phyloP scores from a whole-genome alignment of 73 alveolate genomes.

The Stentor coeruleus region DNA sequence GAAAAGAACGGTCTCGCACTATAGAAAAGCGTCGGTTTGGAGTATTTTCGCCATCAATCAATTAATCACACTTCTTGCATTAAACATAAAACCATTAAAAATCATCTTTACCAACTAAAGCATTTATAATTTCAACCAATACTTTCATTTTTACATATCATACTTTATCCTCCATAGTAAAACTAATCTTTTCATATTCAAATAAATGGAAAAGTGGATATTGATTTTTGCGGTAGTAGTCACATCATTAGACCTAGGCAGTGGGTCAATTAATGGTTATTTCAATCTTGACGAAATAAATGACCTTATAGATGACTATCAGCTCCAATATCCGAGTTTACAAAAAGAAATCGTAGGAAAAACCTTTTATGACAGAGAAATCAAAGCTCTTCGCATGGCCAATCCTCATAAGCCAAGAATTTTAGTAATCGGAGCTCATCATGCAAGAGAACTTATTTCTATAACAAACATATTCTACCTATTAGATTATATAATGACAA shows the following conservation, averaged over 20 bases:
- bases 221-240: not conserved
- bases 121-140: too few relatives aligned
- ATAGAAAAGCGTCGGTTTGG: too few relatives aligned
- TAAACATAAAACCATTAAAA: too few relatives aligned
- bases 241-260: not conserved
- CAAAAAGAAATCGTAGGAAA: not conserved
- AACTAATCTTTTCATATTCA: too few relatives aligned
- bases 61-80: too few relatives aligned
- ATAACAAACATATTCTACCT: constrained; percentile 62
- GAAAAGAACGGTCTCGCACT: too few relatives aligned
- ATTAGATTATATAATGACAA: constrained; percentile 48
- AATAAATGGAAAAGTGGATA: too few relatives aligned
- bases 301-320: not conserved
- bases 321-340: not conserved
- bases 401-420: constrained; percentile 27
- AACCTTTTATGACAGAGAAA: not conserved
- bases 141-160: too few relatives aligned
- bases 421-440: constrained; percentile 74
- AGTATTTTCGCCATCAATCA: too few relatives aligned
- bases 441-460: constrained; percentile 81
- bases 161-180: too few relatives aligned
- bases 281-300: not conserved
- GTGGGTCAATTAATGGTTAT: not conserved
- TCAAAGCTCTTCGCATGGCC: not conserved
- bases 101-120: too few relatives aligned